Percentiles rank a stretch among this genome's conserved stretches.
phyloP scores from a whole-genome alignment of 2,329 filamentous ascomycete genomes.

The Meredithiella fracta region DNA sequence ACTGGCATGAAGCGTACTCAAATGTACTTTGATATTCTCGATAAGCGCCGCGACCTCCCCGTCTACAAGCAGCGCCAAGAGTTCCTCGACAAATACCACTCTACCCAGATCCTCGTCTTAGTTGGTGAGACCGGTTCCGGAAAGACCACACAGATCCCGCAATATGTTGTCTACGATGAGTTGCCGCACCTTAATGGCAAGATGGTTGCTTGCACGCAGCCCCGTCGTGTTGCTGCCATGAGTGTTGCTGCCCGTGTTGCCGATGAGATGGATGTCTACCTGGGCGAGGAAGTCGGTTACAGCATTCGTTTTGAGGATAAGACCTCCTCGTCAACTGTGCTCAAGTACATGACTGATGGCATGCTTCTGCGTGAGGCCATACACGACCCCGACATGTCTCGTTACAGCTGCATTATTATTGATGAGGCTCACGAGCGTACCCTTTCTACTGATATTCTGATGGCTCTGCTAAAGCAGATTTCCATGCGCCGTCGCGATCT shows the following conservation, averaged over 20 bases:
- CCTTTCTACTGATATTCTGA: slow-evolving; percentile 89
- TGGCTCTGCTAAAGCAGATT: slow-evolving; percentile 89
- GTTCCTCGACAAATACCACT: slow-evolving; percentile 84
- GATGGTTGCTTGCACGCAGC: slow-evolving; percentile 93
- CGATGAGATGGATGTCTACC: slow-evolving; percentile 81
- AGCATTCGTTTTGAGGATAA: slow-evolving; percentile 97
- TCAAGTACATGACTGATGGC: slow-evolving; percentile 99
- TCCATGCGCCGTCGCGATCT: slow-evolving; percentile 67
- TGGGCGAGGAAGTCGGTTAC: slow-evolving; percentile 93
- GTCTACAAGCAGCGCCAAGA: slow-evolving; percentile 88
- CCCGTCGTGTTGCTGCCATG: slow-evolving; percentile 94
- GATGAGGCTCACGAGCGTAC: slow-evolving; percentile 98
- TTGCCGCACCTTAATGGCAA: slow-evolving; percentile 72
- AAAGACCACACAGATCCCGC: slow-evolving; percentile 97
- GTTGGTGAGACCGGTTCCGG: slow-evolving; percentile 98
- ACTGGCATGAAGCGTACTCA: slow-evolving; percentile 60
- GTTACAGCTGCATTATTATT: slow-evolving; percentile 95
- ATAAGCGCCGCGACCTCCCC: slow-evolving; percentile 68
- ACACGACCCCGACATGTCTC: slow-evolving; percentile 78
- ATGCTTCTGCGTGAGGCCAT: slow-evolving; percentile 95
- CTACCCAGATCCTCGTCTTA: slow-evolving; percentile 90
- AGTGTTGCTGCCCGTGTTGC: slow-evolving; percentile 96
- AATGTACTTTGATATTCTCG: slow-evolving; percentile 79
- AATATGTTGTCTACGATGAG: slow-evolving; percentile 96
- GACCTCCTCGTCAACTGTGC: slow-evolving; percentile 70